These are phyloP conservation scores for Amylocystis lapponica DNA, from an alignment of 768 basidiomycete species.

Conservation along the genomic window DNA sequence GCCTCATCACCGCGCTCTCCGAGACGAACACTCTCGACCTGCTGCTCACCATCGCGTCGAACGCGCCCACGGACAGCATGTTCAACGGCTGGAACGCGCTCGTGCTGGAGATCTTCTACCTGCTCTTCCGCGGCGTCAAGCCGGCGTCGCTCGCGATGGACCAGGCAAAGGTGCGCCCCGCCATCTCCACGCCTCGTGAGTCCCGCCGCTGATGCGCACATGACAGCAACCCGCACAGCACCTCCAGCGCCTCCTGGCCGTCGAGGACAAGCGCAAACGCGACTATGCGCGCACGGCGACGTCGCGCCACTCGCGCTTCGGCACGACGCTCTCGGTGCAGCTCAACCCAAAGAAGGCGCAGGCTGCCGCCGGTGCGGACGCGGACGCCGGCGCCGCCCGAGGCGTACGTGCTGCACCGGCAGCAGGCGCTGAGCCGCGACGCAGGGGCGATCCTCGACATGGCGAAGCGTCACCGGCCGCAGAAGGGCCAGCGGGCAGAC, in stretches of 20 bases:
- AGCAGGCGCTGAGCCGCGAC: conserved; percentile 69
- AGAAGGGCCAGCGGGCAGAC: conserved; percentile 57
- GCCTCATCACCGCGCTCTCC: conserved; percentile 63
- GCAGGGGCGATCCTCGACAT: conserved; percentile 69
- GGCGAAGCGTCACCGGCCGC: conserved; percentile 41
- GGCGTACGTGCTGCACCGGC: conserved; percentile 77
- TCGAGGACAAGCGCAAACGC: conserved; percentile 63
- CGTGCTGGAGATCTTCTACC: conserved; percentile 88
- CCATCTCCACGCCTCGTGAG: conserved; percentile 4
- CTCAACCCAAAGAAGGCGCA: conserved; percentile 50
- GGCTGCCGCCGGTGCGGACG: conserved; percentile 15
- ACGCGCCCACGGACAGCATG: conserved; percentile 67
- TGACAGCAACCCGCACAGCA: conserved; percentile 60
- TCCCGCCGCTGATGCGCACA: conserved; percentile 3
- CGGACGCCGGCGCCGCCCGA: conserved; percentile 30
- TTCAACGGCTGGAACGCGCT: conserved; percentile 86
- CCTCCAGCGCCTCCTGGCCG: conserved; percentile 69
- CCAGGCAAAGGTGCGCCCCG: conserved; percentile 55
- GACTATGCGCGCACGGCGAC: conserved; percentile 47
- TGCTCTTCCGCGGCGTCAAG: conserved; percentile 77
- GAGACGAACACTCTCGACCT: conserved; percentile 72
- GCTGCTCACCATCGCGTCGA: conserved; percentile 80
- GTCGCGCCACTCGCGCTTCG: conserved; percentile 92
- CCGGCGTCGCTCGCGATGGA: conserved; percentile 54
- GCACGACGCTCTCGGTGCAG: conserved; percentile 85